Percentiles rank a stretch among this genome's conserved stretches.
Evolutionary conservation across 1,284 basidiomycete genomes (phyloP).

Genomic region (Chondrostereum purpureum): DNA sequence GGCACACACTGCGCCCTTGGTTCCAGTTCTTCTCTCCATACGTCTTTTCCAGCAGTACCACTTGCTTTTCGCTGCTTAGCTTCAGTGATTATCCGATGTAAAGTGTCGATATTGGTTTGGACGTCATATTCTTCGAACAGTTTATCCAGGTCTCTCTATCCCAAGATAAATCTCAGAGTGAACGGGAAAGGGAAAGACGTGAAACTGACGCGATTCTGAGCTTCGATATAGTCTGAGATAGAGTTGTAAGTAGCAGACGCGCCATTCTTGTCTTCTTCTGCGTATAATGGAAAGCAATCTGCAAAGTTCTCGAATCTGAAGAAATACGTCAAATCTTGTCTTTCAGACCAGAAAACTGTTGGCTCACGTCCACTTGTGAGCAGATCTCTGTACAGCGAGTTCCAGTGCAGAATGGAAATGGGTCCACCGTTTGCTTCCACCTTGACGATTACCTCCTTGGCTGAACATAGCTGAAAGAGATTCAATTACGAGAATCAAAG

Average conservation of each 20-base stretch:
- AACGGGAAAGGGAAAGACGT: constrained; percentile 2
- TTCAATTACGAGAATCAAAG: too few species aligned
- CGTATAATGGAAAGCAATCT: constrained; percentile 69
- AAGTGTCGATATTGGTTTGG: constrained; percentile 58
- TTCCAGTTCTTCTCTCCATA: constrained; percentile 55
- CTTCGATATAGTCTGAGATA: constrained; percentile 63
- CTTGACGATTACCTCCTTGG: constrained; percentile 43
- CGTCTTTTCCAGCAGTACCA: constrained; percentile 43
- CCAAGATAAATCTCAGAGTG: constrained; percentile 24
- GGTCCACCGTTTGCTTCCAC: constrained; percentile 46
- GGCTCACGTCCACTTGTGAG: constrained; percentile 76
- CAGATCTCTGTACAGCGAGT: constrained; percentile 66
- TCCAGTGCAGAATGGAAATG: constrained; percentile 71
- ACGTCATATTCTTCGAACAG: constrained; percentile 59
- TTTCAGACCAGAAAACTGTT: not conserved
- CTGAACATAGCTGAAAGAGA: constrained; percentile 37
- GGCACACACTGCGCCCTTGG: constrained; percentile 55
- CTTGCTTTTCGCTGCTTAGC: constrained; percentile 56
- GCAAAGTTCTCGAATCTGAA: constrained; percentile 67
- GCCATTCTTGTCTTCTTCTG: constrained; percentile 65
- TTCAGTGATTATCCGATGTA: constrained; percentile 63
- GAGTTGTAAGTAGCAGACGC: constrained; percentile 60
- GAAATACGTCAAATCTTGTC: not conserved
- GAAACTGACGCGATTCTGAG: constrained; percentile 47
- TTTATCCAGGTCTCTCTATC: constrained; percentile 44